Base-by-base conservation (phyloP, 257 asterid species). In the Paulownia fortunei region DNA sequence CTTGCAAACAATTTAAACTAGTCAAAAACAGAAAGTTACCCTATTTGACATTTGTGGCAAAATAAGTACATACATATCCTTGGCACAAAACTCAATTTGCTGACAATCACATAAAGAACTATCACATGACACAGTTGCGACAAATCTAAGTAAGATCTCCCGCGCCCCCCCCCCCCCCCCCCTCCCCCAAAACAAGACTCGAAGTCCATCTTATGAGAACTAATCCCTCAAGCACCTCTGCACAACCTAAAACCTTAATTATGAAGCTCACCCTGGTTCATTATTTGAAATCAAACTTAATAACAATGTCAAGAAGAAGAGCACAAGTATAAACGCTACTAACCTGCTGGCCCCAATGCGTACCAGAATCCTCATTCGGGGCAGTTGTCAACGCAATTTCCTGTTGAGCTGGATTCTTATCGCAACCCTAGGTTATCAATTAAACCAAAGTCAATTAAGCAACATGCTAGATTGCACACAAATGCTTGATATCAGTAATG, bases 281-380 rank as follows among this genome's bases (percentile, higher is more conserved):
- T 12, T 13, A 32, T 36, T 56, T 41, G 18, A 73, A 37, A 46
- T 26, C 26, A 75, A 64, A 56, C 21, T 12, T 24, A 11, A 26
- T 34, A 63, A 27, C 41, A 66, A 18, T 39, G 7, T 44, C n/a
- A 44, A 47, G 11, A 51, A 70, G 15, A 56, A 39, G 21, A 49
- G 6, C 27, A 55, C 12, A 8, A 76, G 21, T 19, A 10, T 8
- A 19, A 56, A 32, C n/a, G 59, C 24, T 26, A 72, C 88, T 26
- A 76, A 93, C 99, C 97, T 93, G 98, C 81, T 96, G 98, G 73
- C 98, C 98, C 98, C 99, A 96, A 78, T 96, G 99, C 41, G 99
- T 96, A 23, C 90, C 87, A 26, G 32, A 69, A 62, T 88, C 88
- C 63, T 86, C 92, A 83, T 80, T 85, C 24, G 99, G 98, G 59